Evolutionary conservation across 1,284 basidiomycete species (phyloP), one percentile per base, ranked within the genome.

Genomic region (Cutaneotrichosporon mucoides): DNA sequence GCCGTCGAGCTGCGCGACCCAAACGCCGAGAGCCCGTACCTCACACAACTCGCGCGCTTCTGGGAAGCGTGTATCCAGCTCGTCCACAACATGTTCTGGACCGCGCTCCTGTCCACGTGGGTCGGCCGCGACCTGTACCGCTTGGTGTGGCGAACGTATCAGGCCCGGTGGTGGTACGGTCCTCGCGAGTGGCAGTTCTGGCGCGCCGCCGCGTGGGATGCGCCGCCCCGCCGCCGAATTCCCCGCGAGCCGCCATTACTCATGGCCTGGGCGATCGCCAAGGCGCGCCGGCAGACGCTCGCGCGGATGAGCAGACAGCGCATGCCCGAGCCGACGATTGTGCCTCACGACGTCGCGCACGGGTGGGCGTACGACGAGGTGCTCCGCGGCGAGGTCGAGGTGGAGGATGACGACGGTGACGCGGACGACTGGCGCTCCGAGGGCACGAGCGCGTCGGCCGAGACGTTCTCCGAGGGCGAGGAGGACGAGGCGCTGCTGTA

Each of bases 161-260:
- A 60, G 36, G 51, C 54, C 3, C 57, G 73, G 40, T 76, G 76
- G 74, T 76, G 73, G 73, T 77, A 73, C 56, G 76, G 76, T 2
- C 74, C 75, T 2, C 56, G 75, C n/a, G 58, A 64, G 9, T 76
- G 73, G 73, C 59, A 66, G 8, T 52, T 76, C 42, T 76, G 74
- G 75, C 55, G 70, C 10, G 46, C 69, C 24, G 67, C 62, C 2
- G 73, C 71, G 1, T 76, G 75, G 75, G 41, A 53, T 9, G 36
- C 53, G 9, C 44, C 45, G 1, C 42, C 35, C 6, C 6, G 5
- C 3, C 49, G 49, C 11, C 16, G 13, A 13, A n/a, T 37, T 12
- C 35, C 34, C 13, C 10, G 24, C 15, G 53, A 51, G 52, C 44
- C 63, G 52, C 55, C 60, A 2, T 38, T 53, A 16, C 24, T 52